Evolutionary conservation across 345 rosid species (phyloP).

Genomic region (Brassica napus): DNA sequence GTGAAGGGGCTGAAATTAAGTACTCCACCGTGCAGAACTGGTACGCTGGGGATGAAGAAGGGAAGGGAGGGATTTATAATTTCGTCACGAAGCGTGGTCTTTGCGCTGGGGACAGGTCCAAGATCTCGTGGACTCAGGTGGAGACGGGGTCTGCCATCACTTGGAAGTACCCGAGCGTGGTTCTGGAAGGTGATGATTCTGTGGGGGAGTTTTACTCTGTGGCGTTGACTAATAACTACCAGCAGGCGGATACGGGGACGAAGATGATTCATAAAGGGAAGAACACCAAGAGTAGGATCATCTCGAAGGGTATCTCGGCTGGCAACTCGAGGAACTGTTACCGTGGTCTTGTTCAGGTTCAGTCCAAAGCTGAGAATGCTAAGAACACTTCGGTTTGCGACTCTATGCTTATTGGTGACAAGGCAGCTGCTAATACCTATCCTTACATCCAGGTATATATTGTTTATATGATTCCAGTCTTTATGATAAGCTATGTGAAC

Average conservation of each 20-base stretch:
- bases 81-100: constrained; percentile 95
- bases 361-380: constrained; percentile 92
- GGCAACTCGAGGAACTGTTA: constrained; percentile 89
- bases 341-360: constrained; percentile 94
- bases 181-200: constrained; percentile 83
- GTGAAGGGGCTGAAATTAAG: constrained; percentile 77
- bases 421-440: constrained; percentile 93
- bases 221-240: constrained; percentile 84
- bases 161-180: constrained; percentile 95
- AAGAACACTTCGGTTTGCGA: constrained; percentile 88
- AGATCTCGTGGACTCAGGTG: constrained; percentile 97
- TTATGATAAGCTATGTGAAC: not conserved
- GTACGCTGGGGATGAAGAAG: constrained; percentile 92
- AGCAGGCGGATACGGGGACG: constrained; percentile 93
- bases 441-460: constrained; percentile 83
- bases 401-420: constrained; percentile 94
- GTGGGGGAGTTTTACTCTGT: constrained; percentile 96
- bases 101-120: constrained; percentile 77
- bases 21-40: constrained; percentile 96
- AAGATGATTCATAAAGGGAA: constrained; percentile 98
- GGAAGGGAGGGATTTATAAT: constrained; percentile 87
- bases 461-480: not conserved
- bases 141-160: constrained; percentile 93
- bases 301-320: constrained; percentile 88
- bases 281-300: constrained; percentile 82